These are phyloP conservation scores for Scheffersomyces quercinus DNA, from an alignment of 1,139 yeast genomes.

Conservation along the genomic window DNA sequence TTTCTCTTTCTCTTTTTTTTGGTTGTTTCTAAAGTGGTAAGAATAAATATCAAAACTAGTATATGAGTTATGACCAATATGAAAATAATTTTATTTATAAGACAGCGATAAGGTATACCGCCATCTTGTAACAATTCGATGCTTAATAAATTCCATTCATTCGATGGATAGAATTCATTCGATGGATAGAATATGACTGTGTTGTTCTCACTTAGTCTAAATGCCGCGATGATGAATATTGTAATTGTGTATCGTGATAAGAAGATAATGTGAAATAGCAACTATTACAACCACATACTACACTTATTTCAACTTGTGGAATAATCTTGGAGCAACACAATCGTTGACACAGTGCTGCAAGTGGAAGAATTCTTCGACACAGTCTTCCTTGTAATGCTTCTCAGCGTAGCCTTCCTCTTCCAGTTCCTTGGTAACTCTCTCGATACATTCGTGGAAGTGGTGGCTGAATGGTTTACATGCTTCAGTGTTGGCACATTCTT, in stretches of 20 bases:
- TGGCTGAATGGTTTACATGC: slow-evolving; percentile 77
- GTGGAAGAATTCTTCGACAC: slow-evolving; percentile 98
- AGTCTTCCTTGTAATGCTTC: slow-evolving; percentile 87
- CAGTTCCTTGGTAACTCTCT: slow-evolving; percentile 85
- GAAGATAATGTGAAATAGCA: no score
- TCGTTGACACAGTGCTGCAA: slow-evolving; percentile 90
- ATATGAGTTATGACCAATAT: slow-evolving; percentile 1
- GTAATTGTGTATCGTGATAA: no score
- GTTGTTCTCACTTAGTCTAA: no score
- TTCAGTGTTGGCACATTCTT: slow-evolving; percentile 65
- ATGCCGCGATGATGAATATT: no score
- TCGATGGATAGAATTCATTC: no score
- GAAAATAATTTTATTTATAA: slow-evolving; percentile 1
- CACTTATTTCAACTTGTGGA: slow-evolving; percentile 75
- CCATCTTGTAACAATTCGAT: no score
- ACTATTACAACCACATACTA: background rate
- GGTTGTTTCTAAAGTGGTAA: background rate
- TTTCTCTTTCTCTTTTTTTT: no score
- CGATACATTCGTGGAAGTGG: slow-evolving; percentile 93
- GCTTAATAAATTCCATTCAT: no score
- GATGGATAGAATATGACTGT: no score
- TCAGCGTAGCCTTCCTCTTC: slow-evolving; percentile 82
- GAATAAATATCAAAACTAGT: slow-evolving; percentile 1
- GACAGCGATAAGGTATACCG: background rate
- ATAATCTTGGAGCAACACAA: slow-evolving; percentile 90